Conservation (phyloP, 2,329 filamentous ascomycete species). For the Fusarium poae region DNA sequence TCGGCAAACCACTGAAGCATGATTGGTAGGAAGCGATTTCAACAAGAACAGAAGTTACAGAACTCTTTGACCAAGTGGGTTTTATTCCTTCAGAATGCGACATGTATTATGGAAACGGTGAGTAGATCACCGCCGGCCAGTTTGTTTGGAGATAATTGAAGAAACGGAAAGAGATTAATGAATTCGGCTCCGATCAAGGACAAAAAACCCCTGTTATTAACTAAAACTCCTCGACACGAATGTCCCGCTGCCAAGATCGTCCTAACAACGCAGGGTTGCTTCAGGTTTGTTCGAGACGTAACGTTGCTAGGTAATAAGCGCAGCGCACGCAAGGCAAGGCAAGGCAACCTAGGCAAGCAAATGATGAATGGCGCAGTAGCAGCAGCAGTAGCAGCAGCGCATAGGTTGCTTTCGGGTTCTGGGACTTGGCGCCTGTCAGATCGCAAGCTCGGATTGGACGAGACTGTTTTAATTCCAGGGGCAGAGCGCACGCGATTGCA, state of each 20-base stretch:
- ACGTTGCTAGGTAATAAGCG: slow-evolving; percentile 33
- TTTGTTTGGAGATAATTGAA: background rate
- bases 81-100: slow-evolving; percentile 2
- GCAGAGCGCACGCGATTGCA: slow-evolving; percentile 40
- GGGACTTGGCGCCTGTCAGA: slow-evolving; percentile 33
- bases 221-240: slow-evolving; percentile 16
- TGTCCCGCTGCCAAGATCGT: slow-evolving; percentile 40
- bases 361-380: background rate
- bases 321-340: background rate
- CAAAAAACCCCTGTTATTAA: slow-evolving; percentile 23
- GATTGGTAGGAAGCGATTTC: slow-evolving; percentile 26
- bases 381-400: no score
- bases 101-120: slow-evolving; percentile 25
- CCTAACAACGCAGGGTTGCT: slow-evolving; percentile 34
- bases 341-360: background rate
- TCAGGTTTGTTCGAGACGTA: slow-evolving; percentile 21
- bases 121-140: slow-evolving; percentile 25
- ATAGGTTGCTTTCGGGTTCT: no score
- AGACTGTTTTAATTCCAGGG: slow-evolving; percentile 42
- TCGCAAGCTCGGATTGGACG: slow-evolving; percentile 34
- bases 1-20: slow-evolving; percentile 22
- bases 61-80: slow-evolving; percentile 30
- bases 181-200: slow-evolving; percentile 23
- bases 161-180: slow-evolving; percentile 23
- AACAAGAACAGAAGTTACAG: background rate